Evolutionary conservation across 306 rosid species (phyloP).

Genomic region (Corylus americana): DNA sequence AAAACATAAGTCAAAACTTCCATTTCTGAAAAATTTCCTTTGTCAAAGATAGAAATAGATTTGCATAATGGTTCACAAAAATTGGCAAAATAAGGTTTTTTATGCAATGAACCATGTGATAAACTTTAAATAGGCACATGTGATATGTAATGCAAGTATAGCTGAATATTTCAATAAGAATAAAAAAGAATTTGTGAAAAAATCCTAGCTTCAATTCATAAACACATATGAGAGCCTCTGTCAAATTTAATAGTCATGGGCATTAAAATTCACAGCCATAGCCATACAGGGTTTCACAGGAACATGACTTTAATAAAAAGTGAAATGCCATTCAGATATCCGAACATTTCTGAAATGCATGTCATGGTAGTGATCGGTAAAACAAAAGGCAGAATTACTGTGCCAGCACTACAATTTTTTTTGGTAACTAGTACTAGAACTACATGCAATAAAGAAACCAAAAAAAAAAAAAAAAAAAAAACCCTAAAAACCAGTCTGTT

Average conservation of each 20-base stretch:
- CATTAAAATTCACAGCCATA: background rate
- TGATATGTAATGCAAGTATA: background rate
- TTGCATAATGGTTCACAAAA: background rate
- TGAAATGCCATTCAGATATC: background rate
- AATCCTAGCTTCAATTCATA: background rate
- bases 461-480: background rate
- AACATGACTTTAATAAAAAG: background rate
- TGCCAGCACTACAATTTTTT: background rate
- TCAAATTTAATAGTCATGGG: background rate
- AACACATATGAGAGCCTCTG: background rate
- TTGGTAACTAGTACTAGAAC: background rate
- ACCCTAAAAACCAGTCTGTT: constrained; percentile 4
- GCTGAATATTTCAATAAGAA: background rate
- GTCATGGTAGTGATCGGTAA: constrained; percentile 4
- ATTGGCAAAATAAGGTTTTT: background rate
- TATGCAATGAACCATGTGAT: background rate
- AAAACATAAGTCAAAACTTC: background rate
- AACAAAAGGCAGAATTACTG: constrained; percentile 10
- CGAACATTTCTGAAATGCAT: background rate
- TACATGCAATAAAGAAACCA: constrained; percentile 12
- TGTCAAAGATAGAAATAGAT: background rate
- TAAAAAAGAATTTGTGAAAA: background rate
- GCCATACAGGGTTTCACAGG: background rate
- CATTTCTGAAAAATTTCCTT: background rate
- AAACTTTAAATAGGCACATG: background rate